Percentiles rank a stretch among this genome's conserved stretches.
Conservation (phyloP, 2,329 filamentous ascomycete genomes). For the Beauveria asiatica region DNA sequence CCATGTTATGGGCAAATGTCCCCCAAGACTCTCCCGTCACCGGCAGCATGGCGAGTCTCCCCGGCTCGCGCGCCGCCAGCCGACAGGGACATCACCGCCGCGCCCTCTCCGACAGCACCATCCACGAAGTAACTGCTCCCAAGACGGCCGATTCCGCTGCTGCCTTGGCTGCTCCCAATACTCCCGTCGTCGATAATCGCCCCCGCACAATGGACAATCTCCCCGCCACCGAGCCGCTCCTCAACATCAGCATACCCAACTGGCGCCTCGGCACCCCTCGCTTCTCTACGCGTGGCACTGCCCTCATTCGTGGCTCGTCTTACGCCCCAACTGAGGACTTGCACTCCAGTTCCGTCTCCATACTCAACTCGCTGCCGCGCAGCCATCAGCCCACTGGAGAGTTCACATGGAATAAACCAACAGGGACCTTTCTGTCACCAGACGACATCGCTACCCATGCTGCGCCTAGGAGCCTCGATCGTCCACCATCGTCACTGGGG, state of each 20-base stretch:
- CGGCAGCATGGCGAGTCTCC: slow-evolving; percentile 25
- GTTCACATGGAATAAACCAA: not conserved
- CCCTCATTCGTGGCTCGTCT: slow-evolving; percentile 71
- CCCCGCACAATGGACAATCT: slow-evolving; percentile 56
- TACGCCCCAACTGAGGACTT: slow-evolving; percentile 69
- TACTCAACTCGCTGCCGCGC: slow-evolving; percentile 30
- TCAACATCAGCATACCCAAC: slow-evolving; percentile 73
- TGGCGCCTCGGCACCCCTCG: slow-evolving; percentile 76
- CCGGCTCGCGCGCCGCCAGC: slow-evolving; percentile 18
- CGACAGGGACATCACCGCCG: slow-evolving; percentile 41
- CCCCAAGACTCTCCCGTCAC: slow-evolving; percentile 29
- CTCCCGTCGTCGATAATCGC: slow-evolving; percentile 47
- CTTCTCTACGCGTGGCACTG: slow-evolving; percentile 69
- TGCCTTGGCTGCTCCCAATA: slow-evolving; percentile 63
- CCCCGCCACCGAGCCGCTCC: slow-evolving; percentile 37
- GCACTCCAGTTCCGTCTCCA: slow-evolving; percentile 51
- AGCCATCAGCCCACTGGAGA: slow-evolving; percentile 22
- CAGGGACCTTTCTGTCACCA: slow-evolving; percentile 19
- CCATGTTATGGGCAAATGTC: slow-evolving; percentile 33
- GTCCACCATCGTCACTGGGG: slow-evolving; percentile 29
- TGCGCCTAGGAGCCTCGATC: slow-evolving; percentile 17
- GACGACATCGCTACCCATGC: slow-evolving; percentile 21
- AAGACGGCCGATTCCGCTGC: slow-evolving; percentile 59
- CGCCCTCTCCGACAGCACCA: slow-evolving; percentile 68
- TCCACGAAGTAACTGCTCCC: slow-evolving; percentile 51